Base-by-base conservation (phyloP, 768 basidiomycete genomes). In the Leccinum uliginosum region DNA sequence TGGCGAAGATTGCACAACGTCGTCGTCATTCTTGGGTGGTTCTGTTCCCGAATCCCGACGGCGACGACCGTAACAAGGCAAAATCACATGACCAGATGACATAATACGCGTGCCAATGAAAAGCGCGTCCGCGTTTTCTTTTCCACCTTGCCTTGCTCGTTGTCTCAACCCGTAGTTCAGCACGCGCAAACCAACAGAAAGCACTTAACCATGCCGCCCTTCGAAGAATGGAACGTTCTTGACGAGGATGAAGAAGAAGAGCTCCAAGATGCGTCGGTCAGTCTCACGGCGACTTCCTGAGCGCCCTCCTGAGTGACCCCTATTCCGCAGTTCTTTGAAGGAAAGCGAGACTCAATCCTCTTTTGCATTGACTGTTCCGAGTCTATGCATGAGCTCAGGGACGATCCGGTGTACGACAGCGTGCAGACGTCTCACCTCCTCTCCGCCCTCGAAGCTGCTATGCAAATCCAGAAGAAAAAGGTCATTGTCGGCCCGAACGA, bases 311-410 rank as follows among this genome's bases (percentile, higher is more conserved):
- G 11, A 59, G 47, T 54, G 59, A 57, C 59, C 57, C 59, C 64
- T 62, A 60, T 66, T 24, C 32, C 26, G 14, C 56, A 90, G 89
- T 78, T 78, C 57, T 81, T 83, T 59, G 89, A 91, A 59, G 83
- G 83, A 51, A 85, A 86, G 61, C 82, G 83, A 58, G 93, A 98
- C 64, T 90, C 93, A 30, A 87, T 96, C 47, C 73, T 98, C n/a
- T 97, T 98, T 75, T 91, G 89, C 70, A 92, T 99, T 56, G 95
- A 99, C 72, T 93, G 91, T 59, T 96, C 95, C 0, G 77, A 82
- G 53, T 91, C 92, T 11, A 98, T 98, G 96, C 85, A 89, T 24
- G 77, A 76, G 35, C 80, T 87, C 44, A 78, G 77, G 50, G 86
- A 88, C 24, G 83, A 87, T 63, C 81, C 83, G 11, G 74, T 76